Evolutionary conservation across 306 rosid genomes (phyloP).

Genomic region (Rosa rugosa): DNA sequence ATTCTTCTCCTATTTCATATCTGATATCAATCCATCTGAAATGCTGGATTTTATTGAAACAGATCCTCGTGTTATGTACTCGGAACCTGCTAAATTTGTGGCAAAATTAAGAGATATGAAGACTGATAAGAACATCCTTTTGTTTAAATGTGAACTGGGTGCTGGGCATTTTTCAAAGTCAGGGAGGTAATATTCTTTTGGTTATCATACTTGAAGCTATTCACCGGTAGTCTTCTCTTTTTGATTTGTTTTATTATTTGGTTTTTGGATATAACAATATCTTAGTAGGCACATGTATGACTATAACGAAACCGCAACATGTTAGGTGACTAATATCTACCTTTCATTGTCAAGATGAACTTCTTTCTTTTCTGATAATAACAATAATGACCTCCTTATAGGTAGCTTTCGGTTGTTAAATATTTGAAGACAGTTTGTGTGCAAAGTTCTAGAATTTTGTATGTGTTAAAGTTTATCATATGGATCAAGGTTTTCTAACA

Average conservation of each 20-base stretch:
- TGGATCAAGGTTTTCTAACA: not conserved
- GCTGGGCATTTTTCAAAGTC: slow-evolving; percentile 94
- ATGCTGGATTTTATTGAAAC: slow-evolving; percentile 26
- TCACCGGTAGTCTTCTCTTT: not conserved
- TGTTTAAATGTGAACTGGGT: slow-evolving; percentile 92
- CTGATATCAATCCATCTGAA: slow-evolving; percentile 19
- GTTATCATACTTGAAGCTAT: slow-evolving; percentile 1
- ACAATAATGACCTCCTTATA: not conserved
- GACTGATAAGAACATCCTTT: slow-evolving; percentile 64
- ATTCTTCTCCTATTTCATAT: not conserved
- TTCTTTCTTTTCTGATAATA: not conserved
- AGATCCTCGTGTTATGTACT: slow-evolving; percentile 93
- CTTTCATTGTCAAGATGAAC: not conserved
- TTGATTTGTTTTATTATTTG: not conserved
- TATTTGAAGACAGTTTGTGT: not conserved
- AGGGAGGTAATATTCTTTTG: slow-evolving; percentile 62
- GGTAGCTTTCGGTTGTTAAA: not conserved
- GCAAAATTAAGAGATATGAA: slow-evolving; percentile 83
- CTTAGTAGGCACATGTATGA: not conserved
- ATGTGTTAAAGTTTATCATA: not conserved
- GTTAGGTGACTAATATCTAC: not conserved
- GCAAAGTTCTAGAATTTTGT: not conserved
- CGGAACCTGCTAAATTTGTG: slow-evolving; percentile 90
- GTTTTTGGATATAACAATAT: not conserved
- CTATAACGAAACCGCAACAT: not conserved